Evolutionary conservation across 169 alveolate genomes (phyloP).

Genomic region (Plasmodium malariae): DNA sequence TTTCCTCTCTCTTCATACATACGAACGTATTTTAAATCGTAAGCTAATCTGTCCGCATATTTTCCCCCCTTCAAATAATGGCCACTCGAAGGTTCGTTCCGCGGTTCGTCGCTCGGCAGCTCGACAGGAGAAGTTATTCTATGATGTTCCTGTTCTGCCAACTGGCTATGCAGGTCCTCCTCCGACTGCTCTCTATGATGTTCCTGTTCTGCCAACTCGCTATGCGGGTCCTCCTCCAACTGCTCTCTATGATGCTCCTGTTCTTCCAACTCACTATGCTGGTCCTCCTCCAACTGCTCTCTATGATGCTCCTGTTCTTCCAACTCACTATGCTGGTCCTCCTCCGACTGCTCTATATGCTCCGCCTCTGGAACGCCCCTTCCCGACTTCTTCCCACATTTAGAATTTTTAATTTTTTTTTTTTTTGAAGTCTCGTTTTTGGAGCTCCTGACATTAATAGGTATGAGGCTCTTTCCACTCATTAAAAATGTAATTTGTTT

Average conservation of each 20-base stretch:
- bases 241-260: too few relatives aligned
- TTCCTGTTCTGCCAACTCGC: too few relatives aligned
- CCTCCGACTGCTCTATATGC: too few relatives aligned
- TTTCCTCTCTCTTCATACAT: constrained; percentile 71
- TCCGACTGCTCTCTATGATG: too few relatives aligned
- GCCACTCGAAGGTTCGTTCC: not conserved
- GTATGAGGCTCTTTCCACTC: constrained; percentile 65
- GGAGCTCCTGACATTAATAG: constrained; percentile 12
- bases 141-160: too few relatives aligned
- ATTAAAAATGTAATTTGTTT: constrained; percentile 43
- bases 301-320: too few relatives aligned
- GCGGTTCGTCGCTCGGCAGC: not conserved
- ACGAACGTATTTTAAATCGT: constrained; percentile 14
- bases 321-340: too few relatives aligned
- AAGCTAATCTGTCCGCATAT: not conserved
- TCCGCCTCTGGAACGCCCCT: not conserved
- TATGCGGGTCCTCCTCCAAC: too few relatives aligned
- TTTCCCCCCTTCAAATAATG: not conserved
- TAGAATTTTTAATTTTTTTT: not conserved
- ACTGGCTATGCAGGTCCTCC: too few relatives aligned
- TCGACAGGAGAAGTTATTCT: not conserved
- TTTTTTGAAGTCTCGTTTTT: constrained; percentile 7
- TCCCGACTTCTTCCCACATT: not conserved
- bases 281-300: too few relatives aligned
- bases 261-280: too few relatives aligned